A percentile compares a stretch with the other conserved stretches of the same genome.
These are phyloP conservation scores for Phanerochaete sordida DNA, from an alignment of 768 basidiomycete species.

Conservation along the genomic window DNA sequence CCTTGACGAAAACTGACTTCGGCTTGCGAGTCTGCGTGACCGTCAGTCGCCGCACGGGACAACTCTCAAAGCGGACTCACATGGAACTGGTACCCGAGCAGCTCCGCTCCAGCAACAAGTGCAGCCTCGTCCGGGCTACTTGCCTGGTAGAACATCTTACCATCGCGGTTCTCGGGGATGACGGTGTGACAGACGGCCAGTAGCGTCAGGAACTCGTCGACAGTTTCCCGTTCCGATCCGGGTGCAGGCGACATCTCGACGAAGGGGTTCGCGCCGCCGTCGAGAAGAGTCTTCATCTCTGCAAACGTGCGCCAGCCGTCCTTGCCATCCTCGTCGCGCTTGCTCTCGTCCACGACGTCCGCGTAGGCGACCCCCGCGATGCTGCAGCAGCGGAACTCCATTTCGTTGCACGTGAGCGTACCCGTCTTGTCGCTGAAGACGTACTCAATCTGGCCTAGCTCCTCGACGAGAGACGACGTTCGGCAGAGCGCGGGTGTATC, in stretches of 20 bases:
- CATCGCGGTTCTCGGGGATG: slow-evolving; percentile 87
- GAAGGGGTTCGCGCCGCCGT: slow-evolving; percentile 51
- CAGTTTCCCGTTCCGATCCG: slow-evolving; percentile 33
- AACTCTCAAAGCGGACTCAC: slow-evolving; percentile 46
- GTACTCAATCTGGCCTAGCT: slow-evolving; percentile 96
- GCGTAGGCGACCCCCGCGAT: slow-evolving; percentile 89
- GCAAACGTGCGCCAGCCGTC: slow-evolving; percentile 79
- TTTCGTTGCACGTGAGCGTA: slow-evolving; percentile 94
- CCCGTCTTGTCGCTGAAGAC: slow-evolving; percentile 96
- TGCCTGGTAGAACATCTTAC: slow-evolving; percentile 92
- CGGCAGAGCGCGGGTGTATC: slow-evolving; percentile 97
- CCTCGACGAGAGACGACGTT: slow-evolving; percentile 98
- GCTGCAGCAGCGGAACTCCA: slow-evolving; percentile 92
- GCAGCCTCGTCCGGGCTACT: slow-evolving; percentile 98
- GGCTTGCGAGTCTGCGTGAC: slow-evolving; percentile 82
- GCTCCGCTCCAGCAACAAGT: slow-evolving; percentile 88
- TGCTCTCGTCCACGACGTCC: slow-evolving; percentile 85
- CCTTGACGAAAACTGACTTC: slow-evolving; percentile 87
- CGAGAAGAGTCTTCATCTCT: slow-evolving; percentile 58
- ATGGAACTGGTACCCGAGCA: slow-evolving; percentile 90
- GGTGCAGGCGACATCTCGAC: slow-evolving; percentile 33
- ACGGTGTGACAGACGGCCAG: slow-evolving; percentile 98
- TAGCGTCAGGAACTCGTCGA: slow-evolving; percentile 32
- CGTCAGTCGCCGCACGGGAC: slow-evolving; percentile 3
- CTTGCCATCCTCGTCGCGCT: slow-evolving; percentile 53